phyloP scores from a whole-genome alignment of 306 rosid genomes.

The Comarum palustre region DNA sequence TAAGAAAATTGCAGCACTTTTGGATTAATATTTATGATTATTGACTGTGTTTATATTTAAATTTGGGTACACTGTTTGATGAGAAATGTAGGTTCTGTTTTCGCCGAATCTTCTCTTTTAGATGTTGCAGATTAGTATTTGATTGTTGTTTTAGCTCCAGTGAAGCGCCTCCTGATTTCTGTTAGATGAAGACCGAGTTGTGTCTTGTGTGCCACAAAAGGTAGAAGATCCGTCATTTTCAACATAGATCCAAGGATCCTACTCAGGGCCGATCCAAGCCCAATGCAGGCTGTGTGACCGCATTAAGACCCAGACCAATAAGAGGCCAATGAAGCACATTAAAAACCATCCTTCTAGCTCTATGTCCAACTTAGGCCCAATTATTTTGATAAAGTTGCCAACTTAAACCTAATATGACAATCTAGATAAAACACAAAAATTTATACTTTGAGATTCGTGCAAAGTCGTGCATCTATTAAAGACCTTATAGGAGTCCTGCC shows the following conservation, averaged over 20 bases:
- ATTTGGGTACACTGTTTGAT: constrained; percentile 3
- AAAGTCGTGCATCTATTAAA: too few relatives aligned
- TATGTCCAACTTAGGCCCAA: too few relatives aligned
- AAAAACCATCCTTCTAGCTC: too few relatives aligned
- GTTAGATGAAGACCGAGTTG: constrained; percentile 42
- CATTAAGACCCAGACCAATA: too few relatives aligned
- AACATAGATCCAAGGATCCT: constrained; percentile 51
- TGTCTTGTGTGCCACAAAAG: constrained; percentile 32
- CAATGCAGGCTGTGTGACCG: too few relatives aligned
- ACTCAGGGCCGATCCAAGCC: too few relatives aligned
- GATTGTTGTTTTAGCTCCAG: constrained; percentile 30
- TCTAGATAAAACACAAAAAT: too few relatives aligned
- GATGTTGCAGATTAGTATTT: constrained; percentile 37
- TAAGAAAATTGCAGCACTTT: not conserved
- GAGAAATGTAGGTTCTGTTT: not conserved
- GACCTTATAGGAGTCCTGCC: too few relatives aligned
- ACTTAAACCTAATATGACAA: too few relatives aligned
- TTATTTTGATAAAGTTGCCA: too few relatives aligned
- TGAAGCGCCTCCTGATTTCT: constrained; percentile 13
- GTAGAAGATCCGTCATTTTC: constrained; percentile 41
- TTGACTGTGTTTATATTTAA: not conserved
- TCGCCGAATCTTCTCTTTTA: constrained; percentile 33
- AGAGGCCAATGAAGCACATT: too few relatives aligned
- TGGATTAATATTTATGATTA: not conserved
- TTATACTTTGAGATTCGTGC: too few relatives aligned